phyloP scores from a whole-genome alignment of 2,329 filamentous ascomycete species.

The Alternaria solani region DNA sequence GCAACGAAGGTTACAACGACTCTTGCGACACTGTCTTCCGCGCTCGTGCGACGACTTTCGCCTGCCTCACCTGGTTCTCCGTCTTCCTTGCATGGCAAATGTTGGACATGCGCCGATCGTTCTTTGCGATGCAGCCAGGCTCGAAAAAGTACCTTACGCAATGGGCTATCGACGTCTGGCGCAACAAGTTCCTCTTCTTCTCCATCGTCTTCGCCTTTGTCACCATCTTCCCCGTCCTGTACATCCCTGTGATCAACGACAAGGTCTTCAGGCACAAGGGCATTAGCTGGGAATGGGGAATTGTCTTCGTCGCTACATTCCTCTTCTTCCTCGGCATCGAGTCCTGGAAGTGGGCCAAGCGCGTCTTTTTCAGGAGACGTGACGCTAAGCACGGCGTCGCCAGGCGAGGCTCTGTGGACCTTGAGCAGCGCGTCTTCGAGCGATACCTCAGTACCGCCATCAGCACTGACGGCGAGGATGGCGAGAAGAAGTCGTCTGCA shows the following conservation, averaged over 20 bases:
- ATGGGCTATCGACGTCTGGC: slow-evolving; percentile 73
- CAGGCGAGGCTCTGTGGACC: slow-evolving; percentile 40
- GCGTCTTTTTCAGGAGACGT: slow-evolving; percentile 50
- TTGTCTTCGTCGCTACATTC: slow-evolving; percentile 68
- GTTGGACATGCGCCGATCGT: slow-evolving; percentile 70
- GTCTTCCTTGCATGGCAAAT: slow-evolving; percentile 82
- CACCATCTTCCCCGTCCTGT: slow-evolving; percentile 52
- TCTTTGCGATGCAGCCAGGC: slow-evolving; percentile 75
- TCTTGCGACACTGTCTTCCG: slow-evolving; percentile 46
- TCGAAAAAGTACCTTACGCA: slow-evolving; percentile 64
- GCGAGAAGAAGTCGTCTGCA: slow-evolving; percentile 36
- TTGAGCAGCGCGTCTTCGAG: slow-evolving; percentile 44
- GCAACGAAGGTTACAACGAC: slow-evolving; percentile 41
- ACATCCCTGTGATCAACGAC: slow-evolving; percentile 73
- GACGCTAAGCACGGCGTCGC: slow-evolving; percentile 30
- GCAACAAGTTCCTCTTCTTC: slow-evolving; percentile 70
- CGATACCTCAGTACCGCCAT: slow-evolving; percentile 45
- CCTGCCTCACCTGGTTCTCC: slow-evolving; percentile 77
- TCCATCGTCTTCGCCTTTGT: slow-evolving; percentile 49
- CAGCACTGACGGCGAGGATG: slow-evolving; percentile 38
- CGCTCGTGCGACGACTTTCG: slow-evolving; percentile 76
- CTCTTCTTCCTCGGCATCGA: slow-evolving; percentile 73
- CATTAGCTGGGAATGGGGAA: slow-evolving; percentile 74
- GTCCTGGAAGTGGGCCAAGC: slow-evolving; percentile 72
- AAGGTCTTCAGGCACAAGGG: slow-evolving; percentile 70